Evolutionary conservation across 1,284 basidiomycete genomes (phyloP).

Genomic region (Sporisorium exsertum): DNA sequence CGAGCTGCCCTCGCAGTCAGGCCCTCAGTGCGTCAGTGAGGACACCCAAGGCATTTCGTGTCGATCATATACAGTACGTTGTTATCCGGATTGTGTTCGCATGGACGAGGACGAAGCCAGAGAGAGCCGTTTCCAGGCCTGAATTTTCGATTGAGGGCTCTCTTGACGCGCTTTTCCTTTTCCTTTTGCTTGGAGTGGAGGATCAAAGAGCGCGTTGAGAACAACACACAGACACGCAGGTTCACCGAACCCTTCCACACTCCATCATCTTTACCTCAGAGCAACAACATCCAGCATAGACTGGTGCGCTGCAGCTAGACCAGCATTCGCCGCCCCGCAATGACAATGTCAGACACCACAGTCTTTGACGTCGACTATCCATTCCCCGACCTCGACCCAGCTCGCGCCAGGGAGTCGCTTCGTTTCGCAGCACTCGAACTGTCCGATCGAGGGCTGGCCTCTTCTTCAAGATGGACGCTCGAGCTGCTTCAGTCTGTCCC

Average conservation of each 20-base stretch:
- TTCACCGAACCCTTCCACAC: background rate
- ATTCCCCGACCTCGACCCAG: slow-evolving; percentile 52
- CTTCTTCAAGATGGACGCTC: slow-evolving; percentile 58
- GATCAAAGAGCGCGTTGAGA: slow-evolving; percentile 9
- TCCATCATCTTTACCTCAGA: background rate
- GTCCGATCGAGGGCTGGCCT: slow-evolving; percentile 45
- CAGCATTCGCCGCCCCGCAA: background rate
- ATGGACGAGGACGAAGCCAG: too few species aligned
- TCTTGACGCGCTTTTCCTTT: background rate
- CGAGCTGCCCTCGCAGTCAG: too few species aligned
- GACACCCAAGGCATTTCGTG: too few species aligned
- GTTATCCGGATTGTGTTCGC: too few species aligned
- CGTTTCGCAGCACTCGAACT: slow-evolving; percentile 46
- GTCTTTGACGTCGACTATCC: slow-evolving; percentile 46
- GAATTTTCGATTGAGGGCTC: background rate
- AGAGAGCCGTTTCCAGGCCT: background rate
- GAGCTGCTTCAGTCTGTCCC: slow-evolving; percentile 59
- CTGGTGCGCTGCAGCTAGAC: background rate
- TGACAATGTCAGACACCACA: slow-evolving; percentile 31
- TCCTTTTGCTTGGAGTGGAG: slow-evolving; percentile 1
- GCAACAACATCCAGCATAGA: background rate
- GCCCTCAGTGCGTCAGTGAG: too few species aligned
- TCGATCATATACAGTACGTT: too few species aligned
- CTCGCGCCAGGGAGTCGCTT: slow-evolving; percentile 36
- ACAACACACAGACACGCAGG: slow-evolving; percentile 1